Evolutionary conservation across 1,284 basidiomycete species (phyloP).

Genomic region (Tremellales sp.): DNA sequence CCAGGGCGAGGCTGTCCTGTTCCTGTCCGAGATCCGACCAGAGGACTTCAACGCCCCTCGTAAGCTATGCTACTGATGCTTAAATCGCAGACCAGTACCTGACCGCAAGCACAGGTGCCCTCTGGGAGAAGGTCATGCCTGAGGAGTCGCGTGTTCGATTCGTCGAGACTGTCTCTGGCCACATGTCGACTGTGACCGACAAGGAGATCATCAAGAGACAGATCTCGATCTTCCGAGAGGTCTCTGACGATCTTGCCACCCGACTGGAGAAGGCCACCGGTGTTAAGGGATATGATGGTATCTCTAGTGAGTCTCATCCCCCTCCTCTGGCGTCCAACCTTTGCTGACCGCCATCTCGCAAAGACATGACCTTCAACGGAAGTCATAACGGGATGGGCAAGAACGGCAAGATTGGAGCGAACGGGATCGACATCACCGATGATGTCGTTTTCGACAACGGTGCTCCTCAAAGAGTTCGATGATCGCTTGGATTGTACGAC

Average conservation of each 20-base stretch:
- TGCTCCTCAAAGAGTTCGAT: conserved; percentile 10
- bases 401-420: conserved; percentile 32
- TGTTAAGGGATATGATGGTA: conserved; percentile 40
- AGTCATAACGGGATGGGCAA: conserved; percentile 28
- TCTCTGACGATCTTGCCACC: conserved; percentile 67
- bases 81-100: background rate
- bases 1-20: conserved; percentile 65
- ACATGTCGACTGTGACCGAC: conserved; percentile 65
- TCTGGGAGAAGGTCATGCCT: conserved; percentile 74
- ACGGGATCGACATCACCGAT: conserved; percentile 24
- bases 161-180: conserved; percentile 70
- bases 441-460: conserved; percentile 33
- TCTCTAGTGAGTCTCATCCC: background rate
- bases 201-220: conserved; percentile 63
- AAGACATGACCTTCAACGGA: conserved; percentile 60
- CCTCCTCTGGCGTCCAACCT: background rate
- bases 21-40: conserved; percentile 73
- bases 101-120: conserved; percentile 37
- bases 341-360: conserved; percentile 50
- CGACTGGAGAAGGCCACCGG: conserved; percentile 70
- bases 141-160: conserved; percentile 65
- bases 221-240: conserved; percentile 73
- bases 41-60: conserved; percentile 89
- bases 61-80: conserved; percentile 3
- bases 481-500: no score